Evolutionary conservation across 345 rosid genomes (phyloP).

Genomic region (Acer yangbiense): DNA sequence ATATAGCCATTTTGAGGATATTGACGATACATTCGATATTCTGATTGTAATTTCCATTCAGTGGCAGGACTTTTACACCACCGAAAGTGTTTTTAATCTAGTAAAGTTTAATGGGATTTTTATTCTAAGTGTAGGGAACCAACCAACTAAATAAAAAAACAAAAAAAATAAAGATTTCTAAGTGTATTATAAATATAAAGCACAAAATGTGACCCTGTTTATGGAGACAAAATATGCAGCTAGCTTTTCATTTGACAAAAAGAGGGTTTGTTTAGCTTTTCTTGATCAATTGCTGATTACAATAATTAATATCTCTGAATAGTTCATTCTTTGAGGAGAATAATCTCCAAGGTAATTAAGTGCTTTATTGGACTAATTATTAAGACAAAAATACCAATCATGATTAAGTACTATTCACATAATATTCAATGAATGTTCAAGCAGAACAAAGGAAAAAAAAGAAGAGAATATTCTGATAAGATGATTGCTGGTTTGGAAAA

Average conservation of each 20-base stretch:
- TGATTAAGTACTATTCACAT: constrained; percentile 13
- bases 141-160: not conserved
- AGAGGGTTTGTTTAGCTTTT: constrained; percentile 15
- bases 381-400: constrained; percentile 33
- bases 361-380: constrained; percentile 31
- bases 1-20: too few species aligned
- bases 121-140: constrained; percentile 29
- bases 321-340: not conserved
- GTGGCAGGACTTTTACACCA: too few species aligned
- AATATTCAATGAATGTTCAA: constrained; percentile 25
- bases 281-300: not conserved
- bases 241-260: constrained; percentile 23
- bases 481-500: constrained; percentile 13
- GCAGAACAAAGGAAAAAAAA: not conserved
- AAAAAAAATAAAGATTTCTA: constrained; percentile 2
- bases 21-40: too few species aligned
- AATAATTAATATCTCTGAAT: not conserved
- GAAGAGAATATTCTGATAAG: constrained; percentile 1
- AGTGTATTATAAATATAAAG: constrained; percentile 21
- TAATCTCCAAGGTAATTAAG: constrained; percentile 33
- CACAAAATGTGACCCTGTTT: constrained; percentile 25
- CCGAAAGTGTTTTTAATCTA: too few species aligned
- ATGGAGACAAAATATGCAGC: constrained; percentile 27
- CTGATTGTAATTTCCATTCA: too few species aligned
- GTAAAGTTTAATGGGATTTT: not conserved